These are phyloP conservation scores for Barnettozyma wickerhamii DNA, from an alignment of 805 yeast species.

Conservation along the genomic window DNA sequence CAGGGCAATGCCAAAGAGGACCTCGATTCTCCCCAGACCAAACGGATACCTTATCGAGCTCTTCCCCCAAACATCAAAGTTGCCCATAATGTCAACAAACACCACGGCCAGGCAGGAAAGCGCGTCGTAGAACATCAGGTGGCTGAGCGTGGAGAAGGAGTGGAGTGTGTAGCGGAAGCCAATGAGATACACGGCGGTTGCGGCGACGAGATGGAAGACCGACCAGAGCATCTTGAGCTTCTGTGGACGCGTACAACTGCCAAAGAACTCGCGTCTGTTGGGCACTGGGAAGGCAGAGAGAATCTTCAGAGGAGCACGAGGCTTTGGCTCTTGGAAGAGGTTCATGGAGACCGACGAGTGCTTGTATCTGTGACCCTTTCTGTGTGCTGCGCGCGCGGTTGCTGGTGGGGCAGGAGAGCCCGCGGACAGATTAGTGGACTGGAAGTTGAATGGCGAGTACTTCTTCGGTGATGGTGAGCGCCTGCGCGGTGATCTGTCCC, in stretches of 20 bases:
- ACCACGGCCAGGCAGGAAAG: slow-evolving; percentile 68
- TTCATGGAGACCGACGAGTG: slow-evolving; percentile 97
- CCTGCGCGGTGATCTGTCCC: slow-evolving; percentile 29
- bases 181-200: slow-evolving; percentile 51
- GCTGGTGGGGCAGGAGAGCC: slow-evolving; percentile 29
- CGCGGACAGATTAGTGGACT: slow-evolving; percentile 41
- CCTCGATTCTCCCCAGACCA: slow-evolving; percentile 90
- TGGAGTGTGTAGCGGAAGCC: slow-evolving; percentile 57
- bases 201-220: slow-evolving; percentile 46
- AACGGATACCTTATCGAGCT: slow-evolving; percentile 84
- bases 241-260: slow-evolving; percentile 57
- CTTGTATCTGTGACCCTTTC: slow-evolving; percentile 93
- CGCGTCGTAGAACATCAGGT: slow-evolving; percentile 82
- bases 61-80: slow-evolving; percentile 87
- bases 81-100: slow-evolving; percentile 75
- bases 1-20: slow-evolving; percentile 80
- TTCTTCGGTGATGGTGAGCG: slow-evolving; percentile 25
- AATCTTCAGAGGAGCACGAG: slow-evolving; percentile 66
- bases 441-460: slow-evolving; percentile 59
- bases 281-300: slow-evolving; percentile 57
- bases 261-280: slow-evolving; percentile 50
- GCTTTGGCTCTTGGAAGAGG: slow-evolving; percentile 88
- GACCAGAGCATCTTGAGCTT: slow-evolving; percentile 57
- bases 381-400: slow-evolving; percentile 52
- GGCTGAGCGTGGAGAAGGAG: slow-evolving; percentile 75